phyloP scores from a whole-genome alignment of 805 yeast genomes.

The Saccharomycopsis guyanensis region DNA sequence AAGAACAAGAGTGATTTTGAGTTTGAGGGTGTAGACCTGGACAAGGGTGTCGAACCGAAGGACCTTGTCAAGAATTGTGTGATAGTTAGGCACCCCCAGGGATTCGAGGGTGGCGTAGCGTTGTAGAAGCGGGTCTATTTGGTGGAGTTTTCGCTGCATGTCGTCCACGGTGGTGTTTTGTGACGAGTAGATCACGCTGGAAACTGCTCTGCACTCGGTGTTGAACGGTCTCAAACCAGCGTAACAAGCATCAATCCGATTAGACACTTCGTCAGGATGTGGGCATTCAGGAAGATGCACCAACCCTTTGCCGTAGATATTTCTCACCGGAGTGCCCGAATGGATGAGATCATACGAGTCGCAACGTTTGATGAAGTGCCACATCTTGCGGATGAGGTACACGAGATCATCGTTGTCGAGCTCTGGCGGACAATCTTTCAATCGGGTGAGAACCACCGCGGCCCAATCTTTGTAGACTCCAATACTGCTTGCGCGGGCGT shows the following conservation, averaged over 20 bases:
- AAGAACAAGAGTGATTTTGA: slow-evolving; percentile 2
- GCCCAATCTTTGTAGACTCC: slow-evolving; percentile 16
- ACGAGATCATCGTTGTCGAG: not conserved
- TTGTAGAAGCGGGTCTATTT: not conserved
- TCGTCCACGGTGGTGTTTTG: not conserved
- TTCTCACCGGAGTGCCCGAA: not conserved
- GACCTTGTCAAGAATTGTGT: not conserved
- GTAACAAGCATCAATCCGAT: not conserved
- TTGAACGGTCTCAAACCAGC: not conserved
- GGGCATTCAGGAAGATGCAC: not conserved
- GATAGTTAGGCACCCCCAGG: not conserved
- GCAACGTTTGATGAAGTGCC: slow-evolving; percentile 1
- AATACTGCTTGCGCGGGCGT: slow-evolving; percentile 1
- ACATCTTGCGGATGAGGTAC: not conserved
- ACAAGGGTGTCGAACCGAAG: slow-evolving; percentile 6
- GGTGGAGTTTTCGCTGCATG: not conserved
- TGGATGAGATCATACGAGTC: not conserved
- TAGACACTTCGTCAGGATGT: not conserved
- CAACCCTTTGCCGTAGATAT: not conserved
- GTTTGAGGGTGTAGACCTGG: not conserved
- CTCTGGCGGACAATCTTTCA: not conserved
- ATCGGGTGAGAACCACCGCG: not conserved
- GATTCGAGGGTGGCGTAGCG: not conserved
- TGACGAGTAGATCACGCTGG: not conserved
- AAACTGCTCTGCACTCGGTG: not conserved